phyloP scores from a whole-genome alignment of 305 asterid species.

The Fraxinus platypoda region DNA sequence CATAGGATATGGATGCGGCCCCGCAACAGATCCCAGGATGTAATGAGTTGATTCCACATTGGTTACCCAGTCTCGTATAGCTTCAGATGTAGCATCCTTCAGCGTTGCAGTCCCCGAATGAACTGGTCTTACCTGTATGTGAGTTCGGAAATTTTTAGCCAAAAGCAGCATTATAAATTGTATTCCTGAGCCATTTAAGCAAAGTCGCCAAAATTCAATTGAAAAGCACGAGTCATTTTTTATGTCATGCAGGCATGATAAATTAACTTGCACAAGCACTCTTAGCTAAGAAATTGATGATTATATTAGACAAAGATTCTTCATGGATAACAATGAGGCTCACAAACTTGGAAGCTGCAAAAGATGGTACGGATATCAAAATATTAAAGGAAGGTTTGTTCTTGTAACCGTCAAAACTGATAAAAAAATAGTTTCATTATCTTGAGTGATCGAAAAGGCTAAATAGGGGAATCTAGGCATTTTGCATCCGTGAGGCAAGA shows the following conservation, averaged over 20 bases:
- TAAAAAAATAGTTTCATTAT: neutral
- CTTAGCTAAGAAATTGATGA: neutral
- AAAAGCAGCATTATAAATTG: constrained; percentile 1
- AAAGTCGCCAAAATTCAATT: neutral
- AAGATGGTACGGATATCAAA: neutral
- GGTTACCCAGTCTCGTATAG: constrained; percentile 93
- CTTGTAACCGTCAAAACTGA: neutral
- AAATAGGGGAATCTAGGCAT: neutral
- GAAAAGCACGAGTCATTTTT: neutral
- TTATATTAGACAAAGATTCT: neutral
- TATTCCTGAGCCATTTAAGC: neutral
- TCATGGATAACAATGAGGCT: neutral
- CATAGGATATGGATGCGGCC: constrained; percentile 98
- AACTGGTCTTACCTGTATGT: constrained; percentile 75
- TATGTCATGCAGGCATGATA: neutral
- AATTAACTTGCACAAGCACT: neutral
- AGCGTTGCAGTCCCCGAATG: constrained; percentile 94
- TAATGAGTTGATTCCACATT: constrained; percentile 90
- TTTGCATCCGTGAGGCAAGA: neutral
- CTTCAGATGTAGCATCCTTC: constrained; percentile 98
- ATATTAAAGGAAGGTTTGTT: neutral
- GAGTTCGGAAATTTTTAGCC: constrained; percentile 9
- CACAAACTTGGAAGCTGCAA: neutral
- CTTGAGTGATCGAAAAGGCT: neutral
- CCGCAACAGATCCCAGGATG: constrained; percentile 91